Evolutionary conservation across 2,329 filamentous ascomycete species (phyloP), one percentile per base, ranked within the genome.

Genomic region (Penicillium sp.): DNA sequence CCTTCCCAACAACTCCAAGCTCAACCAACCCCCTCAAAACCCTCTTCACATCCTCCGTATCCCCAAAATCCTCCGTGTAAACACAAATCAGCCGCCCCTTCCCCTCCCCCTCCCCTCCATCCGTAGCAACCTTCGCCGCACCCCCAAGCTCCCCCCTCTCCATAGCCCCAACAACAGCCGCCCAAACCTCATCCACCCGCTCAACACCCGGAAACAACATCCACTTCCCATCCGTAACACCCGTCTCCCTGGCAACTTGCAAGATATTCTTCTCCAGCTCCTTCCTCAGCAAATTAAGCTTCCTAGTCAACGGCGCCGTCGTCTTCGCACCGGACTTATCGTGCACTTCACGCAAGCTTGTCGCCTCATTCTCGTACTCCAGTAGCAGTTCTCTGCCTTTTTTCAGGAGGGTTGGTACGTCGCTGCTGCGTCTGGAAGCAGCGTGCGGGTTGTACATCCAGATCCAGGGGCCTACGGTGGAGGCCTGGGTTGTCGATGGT

Each of bases 21-120:
- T 82, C 75, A 42, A 78, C 77, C 53, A 95, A 68, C 56, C 75
- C 78, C 50, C 74, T 64, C 33, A 92, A 71, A 3, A 95, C 86
- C 36, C 86, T 77, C 25, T 75, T 77, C 5, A 95, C 79, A 63
- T 95, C 88, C 3, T 77, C 72, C 43, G 72, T 76, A 63, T 95
- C 83, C 25, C 73, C 73, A 63, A 90, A 93, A 65, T 95, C 82
- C 35, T 75, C 73, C 4, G 88, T 95, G 67, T 95, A 95, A 7
- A 95, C 75, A 57, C 87, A 91, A 22, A 95, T 82, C 35, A 93
- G 69, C 16, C 82, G 77, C 18, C 51, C 63, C n/a, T 72, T 69
- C 1, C 68, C 67, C 52, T 37, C n/a, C 5, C 54, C 67, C 52
- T 39, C 16, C 5, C 54, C 67, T 57, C 70, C 72, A 9, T 78